A percentile compares a stretch with the other conserved stretches of the same genome.
phyloP scores from a whole-genome alignment of 108 stramenopile species.

The Seminavis robusta region DNA sequence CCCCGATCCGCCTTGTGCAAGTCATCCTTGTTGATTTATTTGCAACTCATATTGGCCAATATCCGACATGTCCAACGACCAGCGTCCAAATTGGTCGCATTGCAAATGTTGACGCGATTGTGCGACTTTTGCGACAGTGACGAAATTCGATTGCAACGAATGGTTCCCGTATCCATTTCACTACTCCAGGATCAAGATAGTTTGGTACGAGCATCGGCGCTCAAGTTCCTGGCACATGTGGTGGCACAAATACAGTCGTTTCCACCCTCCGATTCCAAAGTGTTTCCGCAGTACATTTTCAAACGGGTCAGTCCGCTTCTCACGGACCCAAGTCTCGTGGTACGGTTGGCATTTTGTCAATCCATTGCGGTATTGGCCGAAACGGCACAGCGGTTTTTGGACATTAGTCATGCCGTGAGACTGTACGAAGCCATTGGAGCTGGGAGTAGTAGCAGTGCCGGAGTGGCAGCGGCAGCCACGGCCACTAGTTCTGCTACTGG shows the following conservation, averaged over 20 bases:
- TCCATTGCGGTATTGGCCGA: conserved; percentile 82
- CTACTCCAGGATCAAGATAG: conserved; percentile 86
- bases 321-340: conserved; percentile 79
- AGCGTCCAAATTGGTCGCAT: conserved; percentile 80
- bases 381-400: conserved; percentile 83
- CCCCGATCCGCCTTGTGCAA: conserved; percentile 10
- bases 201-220: conserved; percentile 75
- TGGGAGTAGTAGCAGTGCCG: conserved; percentile 9
- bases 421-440: conserved; percentile 78
- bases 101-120: conserved; percentile 84
- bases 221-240: conserved; percentile 68
- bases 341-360: conserved; percentile 84
- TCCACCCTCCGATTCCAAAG: conserved; percentile 87
- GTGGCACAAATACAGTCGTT: conserved; percentile 68
- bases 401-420: conserved; percentile 80
- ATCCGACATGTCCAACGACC: conserved; percentile 88
- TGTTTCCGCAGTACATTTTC: conserved; percentile 95
- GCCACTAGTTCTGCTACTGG: neutral
- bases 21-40: conserved; percentile 70
- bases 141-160: conserved; percentile 89
- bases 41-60: conserved; percentile 83
- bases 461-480: neutral
- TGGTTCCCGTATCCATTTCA: conserved; percentile 83
- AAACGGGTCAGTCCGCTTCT: conserved; percentile 85
- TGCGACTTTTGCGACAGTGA: conserved; percentile 61